phyloP scores from a whole-genome alignment of 78 protist genomes.

The Polysphondylium violaceum region DNA sequence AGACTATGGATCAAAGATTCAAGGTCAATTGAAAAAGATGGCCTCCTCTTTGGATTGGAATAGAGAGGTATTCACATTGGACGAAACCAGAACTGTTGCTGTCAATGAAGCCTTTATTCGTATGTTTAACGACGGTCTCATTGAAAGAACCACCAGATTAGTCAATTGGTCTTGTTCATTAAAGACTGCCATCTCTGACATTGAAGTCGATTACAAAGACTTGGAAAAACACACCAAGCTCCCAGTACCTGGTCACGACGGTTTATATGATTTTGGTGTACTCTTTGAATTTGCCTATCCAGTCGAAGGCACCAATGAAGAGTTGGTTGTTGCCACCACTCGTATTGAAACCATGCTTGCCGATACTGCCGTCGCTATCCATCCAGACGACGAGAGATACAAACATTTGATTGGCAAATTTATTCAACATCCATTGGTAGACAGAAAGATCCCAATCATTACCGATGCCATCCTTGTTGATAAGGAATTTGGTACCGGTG shows the following conservation, averaged over 20 bases:
- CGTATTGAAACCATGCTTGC: constrained; percentile 99
- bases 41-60: constrained; percentile 99
- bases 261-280: constrained; percentile 88
- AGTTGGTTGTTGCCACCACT: constrained; percentile 98
- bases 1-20: constrained; percentile 92
- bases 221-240: constrained; percentile 65
- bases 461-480: constrained; percentile 95
- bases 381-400: constrained; percentile 96
- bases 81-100: constrained; percentile 77
- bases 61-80: constrained; percentile 98
- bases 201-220: constrained; percentile 95
- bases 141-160: constrained; percentile 92
- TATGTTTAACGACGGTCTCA: constrained; percentile 87
- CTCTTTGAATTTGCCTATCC: constrained; percentile 93
- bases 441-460: constrained; percentile 93
- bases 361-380: constrained; percentile 99
- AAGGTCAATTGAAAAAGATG: constrained; percentile 90
- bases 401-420: constrained; percentile 91
- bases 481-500: constrained; percentile 96
- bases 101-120: constrained; percentile 96
- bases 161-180: constrained; percentile 99
- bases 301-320: constrained; percentile 89
- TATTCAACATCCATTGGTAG: constrained; percentile 90
- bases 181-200: constrained; percentile 98
- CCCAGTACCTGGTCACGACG: constrained; percentile 91